These are phyloP conservation scores for Draba incana DNA, from an alignment of 345 rosid genomes.

Conservation along the genomic window DNA sequence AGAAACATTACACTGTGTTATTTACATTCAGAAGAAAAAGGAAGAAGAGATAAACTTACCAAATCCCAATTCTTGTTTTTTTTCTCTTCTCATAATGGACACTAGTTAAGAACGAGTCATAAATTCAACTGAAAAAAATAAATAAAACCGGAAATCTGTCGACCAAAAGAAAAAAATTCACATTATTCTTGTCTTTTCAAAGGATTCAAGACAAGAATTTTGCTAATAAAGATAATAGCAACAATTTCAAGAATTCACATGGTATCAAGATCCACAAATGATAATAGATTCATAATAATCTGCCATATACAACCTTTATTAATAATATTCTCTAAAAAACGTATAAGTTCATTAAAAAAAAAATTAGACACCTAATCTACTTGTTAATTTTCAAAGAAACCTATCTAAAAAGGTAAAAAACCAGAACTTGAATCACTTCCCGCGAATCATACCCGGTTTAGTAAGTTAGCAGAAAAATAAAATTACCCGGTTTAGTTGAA, in stretches of 20 bases:
- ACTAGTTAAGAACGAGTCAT: too few relatives aligned
- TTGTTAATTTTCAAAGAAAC: neutral
- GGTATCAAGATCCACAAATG: constrained; percentile 5
- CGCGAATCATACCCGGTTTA: constrained; percentile 3
- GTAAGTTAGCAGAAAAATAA: neutral
- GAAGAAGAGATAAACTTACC: constrained; percentile 3
- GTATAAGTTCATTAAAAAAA: neutral
- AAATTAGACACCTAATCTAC: constrained; percentile 9
- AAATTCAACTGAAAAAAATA: neutral
- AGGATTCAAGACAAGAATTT: neutral
- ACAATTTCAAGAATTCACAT: neutral
- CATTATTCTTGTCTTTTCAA: neutral
- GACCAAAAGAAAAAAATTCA: neutral
- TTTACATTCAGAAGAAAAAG: constrained; percentile 3
- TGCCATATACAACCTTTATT: neutral
- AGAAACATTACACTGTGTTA: neutral
- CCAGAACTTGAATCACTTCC: neutral
- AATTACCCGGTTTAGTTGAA: constrained; percentile 16
- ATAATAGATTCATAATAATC: neutral
- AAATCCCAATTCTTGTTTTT: too few relatives aligned
- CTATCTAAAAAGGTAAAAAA: neutral
- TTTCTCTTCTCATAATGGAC: too few relatives aligned
- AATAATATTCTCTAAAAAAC: neutral
- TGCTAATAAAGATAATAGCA: neutral
- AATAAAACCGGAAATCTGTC: neutral